These are phyloP conservation scores for Amaranthus hypochondriacus DNA, from an alignment of 148 eudicot species.

Conservation along the genomic window DNA sequence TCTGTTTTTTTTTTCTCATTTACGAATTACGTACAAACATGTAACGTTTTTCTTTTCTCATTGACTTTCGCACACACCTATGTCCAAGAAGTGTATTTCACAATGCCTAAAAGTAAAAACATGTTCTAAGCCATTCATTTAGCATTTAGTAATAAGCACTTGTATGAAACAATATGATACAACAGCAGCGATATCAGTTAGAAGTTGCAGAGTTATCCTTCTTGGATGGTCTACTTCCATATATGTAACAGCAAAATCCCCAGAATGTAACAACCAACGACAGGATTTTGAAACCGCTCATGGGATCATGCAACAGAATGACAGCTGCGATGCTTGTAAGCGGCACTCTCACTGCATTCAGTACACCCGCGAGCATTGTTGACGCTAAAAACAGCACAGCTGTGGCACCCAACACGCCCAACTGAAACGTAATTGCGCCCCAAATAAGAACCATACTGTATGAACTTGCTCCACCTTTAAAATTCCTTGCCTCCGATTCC, in stretches of 20 bases:
- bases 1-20: no score
- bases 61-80: no score
- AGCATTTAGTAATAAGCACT: no score
- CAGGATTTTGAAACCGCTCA: constrained; percentile 79
- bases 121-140: no score
- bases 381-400: constrained; percentile 63
- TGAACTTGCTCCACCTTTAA: constrained; percentile 49
- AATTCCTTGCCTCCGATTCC: constrained; percentile 49
- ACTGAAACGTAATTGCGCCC: constrained; percentile 61
- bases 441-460: constrained; percentile 62
- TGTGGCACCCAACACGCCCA: constrained; percentile 68
- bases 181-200: not conserved
- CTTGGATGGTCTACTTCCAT: constrained; percentile 34
- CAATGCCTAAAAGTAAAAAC: no score
- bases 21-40: no score
- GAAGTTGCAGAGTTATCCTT: constrained; percentile 4
- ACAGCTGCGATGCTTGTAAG: constrained; percentile 81
- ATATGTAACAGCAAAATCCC: constrained; percentile 70
- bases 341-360: constrained; percentile 76
- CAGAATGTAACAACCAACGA: constrained; percentile 61
- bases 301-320: constrained; percentile 55
- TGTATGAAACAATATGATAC: no score
- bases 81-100: no score
- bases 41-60: no score
- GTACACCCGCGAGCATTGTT: constrained; percentile 73